Evolutionary conservation across 495 filamentous ascomycete genomes (phyloP).

Genomic region (Cryomyces minteri): DNA sequence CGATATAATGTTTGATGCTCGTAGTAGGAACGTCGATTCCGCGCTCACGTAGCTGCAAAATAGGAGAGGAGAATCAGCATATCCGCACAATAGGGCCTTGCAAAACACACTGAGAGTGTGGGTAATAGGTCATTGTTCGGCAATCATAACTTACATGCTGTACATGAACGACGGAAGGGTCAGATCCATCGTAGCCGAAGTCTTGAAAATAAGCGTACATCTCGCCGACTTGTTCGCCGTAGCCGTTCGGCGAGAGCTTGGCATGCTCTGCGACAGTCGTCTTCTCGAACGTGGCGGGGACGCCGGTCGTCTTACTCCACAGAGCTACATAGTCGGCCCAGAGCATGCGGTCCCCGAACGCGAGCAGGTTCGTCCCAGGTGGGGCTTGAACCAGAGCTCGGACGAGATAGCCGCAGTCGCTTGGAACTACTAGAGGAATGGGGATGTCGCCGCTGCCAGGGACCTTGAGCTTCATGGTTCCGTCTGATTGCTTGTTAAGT

Average conservation of each 20-base stretch:
- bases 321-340: constrained; percentile 14
- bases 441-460: constrained; percentile 5
- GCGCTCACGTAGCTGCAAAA: constrained; percentile 10
- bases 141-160: constrained; percentile 7
- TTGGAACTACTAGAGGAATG: constrained; percentile 13
- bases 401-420: constrained; percentile 19
- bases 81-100: not conserved
- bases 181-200: constrained; percentile 21
- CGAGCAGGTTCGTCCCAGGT: constrained; percentile 17
- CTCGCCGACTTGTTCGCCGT: constrained; percentile 17
- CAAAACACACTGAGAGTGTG: too few relatives aligned
- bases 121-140: too few relatives aligned
- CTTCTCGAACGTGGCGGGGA: constrained; percentile 2
- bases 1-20: constrained; percentile 15
- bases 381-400: constrained; percentile 14
- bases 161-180: constrained; percentile 10
- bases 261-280: constrained; percentile 4
- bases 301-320: constrained; percentile 7
- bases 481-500: constrained; percentile 5
- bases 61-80: not conserved
- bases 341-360: constrained; percentile 12
- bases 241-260: constrained; percentile 4
- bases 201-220: constrained; percentile 16
- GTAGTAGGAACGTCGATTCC: constrained; percentile 12
- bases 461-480: constrained; percentile 1